phyloP scores from a whole-genome alignment of 352 stramenopile species.

The Stramenopiles sp. region DNA sequence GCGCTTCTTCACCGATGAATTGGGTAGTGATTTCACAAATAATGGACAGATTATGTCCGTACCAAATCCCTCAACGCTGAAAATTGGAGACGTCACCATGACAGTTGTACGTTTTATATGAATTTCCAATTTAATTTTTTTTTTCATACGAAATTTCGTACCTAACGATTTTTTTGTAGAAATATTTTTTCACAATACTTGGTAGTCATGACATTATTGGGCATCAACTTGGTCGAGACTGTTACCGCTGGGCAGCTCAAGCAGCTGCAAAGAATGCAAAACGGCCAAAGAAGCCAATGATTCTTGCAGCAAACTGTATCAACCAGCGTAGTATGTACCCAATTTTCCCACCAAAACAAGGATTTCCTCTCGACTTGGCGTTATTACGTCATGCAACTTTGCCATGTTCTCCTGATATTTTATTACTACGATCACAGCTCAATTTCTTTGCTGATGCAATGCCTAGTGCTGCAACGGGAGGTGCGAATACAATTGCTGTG shows the following conservation, averaged over 20 bases:
- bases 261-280: no score
- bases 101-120: no score
- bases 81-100: background rate
- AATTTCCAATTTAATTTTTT: no score
- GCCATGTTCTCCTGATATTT: slow-evolving; percentile 2
- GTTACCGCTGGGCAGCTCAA: no score
- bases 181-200: no score
- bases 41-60: slow-evolving; percentile 1
- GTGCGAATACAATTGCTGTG: no score
- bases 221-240: no score
- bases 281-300: slow-evolving; percentile 2
- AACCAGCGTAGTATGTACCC: slow-evolving; percentile 1
- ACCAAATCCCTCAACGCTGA: slow-evolving; percentile 6
- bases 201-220: no score
- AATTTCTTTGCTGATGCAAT: no score
- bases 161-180: no score
- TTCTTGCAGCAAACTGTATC: background rate
- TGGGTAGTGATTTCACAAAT: background rate
- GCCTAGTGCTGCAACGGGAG: no score
- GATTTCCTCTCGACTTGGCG: background rate
- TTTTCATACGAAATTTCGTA: no score
- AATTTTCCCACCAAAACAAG: background rate
- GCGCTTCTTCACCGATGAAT: background rate
- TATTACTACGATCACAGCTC: slow-evolving; percentile 5
- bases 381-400: background rate